phyloP scores from a whole-genome alignment of 768 basidiomycete genomes.

The Coprinopsis marcescibilis region DNA sequence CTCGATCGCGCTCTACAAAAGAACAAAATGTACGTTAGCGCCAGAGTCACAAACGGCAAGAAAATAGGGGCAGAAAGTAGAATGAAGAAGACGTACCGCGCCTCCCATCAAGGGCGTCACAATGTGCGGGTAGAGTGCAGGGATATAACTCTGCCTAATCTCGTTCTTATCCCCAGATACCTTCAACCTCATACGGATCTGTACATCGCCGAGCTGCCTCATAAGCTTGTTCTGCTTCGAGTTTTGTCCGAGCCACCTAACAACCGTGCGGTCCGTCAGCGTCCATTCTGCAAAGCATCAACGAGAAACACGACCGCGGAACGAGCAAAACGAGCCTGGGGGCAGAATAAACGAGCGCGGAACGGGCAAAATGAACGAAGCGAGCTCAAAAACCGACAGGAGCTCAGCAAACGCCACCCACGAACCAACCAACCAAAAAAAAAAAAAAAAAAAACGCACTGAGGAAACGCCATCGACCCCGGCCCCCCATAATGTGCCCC shows the following conservation, averaged over 20 bases:
- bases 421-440: no score
- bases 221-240: slow-evolving; percentile 83
- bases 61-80: neutral
- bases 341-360: no score
- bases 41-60: neutral
- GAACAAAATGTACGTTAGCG: slow-evolving; percentile 7
- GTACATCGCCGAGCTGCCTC: slow-evolving; percentile 82
- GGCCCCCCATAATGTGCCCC: slow-evolving; percentile 63
- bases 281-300: no score
- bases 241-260: slow-evolving; percentile 96
- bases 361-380: no score
- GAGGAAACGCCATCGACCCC: slow-evolving; percentile 72
- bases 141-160: slow-evolving; percentile 88
- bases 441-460: slow-evolving; percentile 45
- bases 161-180: slow-evolving; percentile 88
- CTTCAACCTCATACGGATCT: slow-evolving; percentile 91
- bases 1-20: slow-evolving; percentile 64
- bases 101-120: slow-evolving; percentile 79
- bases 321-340: no score
- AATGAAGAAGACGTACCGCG: slow-evolving; percentile 45
- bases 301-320: no score
- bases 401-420: no score
- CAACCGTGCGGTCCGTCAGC: neutral
- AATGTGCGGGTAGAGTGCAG: slow-evolving; percentile 77
- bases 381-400: no score